Base-by-base conservation (phyloP, 2,329 filamentous ascomycete genomes). In the Talaromyces albobiverticillius region DNA sequence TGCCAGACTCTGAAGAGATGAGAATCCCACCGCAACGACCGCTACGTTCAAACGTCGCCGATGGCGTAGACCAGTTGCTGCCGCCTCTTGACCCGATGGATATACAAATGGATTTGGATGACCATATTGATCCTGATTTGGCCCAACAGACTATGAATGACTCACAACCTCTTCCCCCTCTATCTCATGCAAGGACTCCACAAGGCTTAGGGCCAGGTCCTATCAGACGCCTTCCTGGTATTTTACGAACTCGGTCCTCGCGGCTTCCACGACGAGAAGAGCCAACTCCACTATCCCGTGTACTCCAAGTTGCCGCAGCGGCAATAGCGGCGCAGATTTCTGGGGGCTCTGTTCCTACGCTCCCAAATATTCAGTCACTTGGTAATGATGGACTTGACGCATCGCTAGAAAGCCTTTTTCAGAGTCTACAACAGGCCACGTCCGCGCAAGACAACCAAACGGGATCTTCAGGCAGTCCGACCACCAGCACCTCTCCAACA, bases 281-380 rank as follows among this genome's bases (percentile, higher is more conserved):
- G 62, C 82, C 85, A 62, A 83, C 82, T 3, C 81, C 81, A 64
- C 71, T 86, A 29, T 85, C 83, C 41, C 76, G 82, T 40, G 75
- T 86, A 26, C 72, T 87, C 16, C 84, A 84, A 45, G 77, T 85
- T 20, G 83, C 84, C 26, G 84, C 84, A 13, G 80, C 82, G 36
- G 82, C 83, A 11, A 86, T 85, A 34, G 84, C 84, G 50, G 82
- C 83, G 43, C 84, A 85, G 53, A 74, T 86, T 34, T 84, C 85
- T 59, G 83, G 83, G n/a, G 79, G 79, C 34, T 75, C 82, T 59
- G 77, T 79, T 43, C 77, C 79, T 54, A 76, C 78, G 2, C 71
- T 83, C 45, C 76, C 81, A 23, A 79, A 82, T 60, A 78, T 82
- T 13, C 76, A 82, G 54, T 76, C 77, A 53, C 65, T 82, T 45